phyloP scores from a whole-genome alignment of 2,329 filamentous ascomycete genomes.

The Aspergillus pseudoglaucus region DNA sequence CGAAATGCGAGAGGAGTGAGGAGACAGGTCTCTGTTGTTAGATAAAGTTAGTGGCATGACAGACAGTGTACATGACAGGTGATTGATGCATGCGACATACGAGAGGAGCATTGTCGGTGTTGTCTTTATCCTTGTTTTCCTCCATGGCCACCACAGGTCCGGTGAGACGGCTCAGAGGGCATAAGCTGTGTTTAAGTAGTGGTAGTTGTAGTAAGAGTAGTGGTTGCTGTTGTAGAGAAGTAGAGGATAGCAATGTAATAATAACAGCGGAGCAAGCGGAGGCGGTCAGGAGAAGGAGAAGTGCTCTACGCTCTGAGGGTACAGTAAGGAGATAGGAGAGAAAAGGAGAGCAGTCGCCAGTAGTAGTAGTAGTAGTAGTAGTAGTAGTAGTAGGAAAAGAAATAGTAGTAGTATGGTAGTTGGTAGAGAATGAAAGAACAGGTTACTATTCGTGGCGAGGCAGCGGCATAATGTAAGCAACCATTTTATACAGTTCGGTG shows the following conservation, averaged over 20 bases:
- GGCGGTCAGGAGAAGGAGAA: not conserved
- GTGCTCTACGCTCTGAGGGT: too few relatives aligned
- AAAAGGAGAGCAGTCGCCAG: not conserved
- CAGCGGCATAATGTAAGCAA: not conserved
- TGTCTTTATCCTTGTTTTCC: constrained; percentile 26
- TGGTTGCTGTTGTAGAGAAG: not conserved
- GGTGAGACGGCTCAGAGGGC: constrained; percentile 1
- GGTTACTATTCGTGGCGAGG: not conserved
- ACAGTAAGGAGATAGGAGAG: not conserved
- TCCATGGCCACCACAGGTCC: constrained; percentile 28
- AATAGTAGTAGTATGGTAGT: not conserved
- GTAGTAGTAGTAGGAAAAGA: not conserved
- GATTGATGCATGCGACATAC: constrained; percentile 19
- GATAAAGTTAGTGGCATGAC: constrained; percentile 6
- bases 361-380: not conserved
- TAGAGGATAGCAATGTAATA: not conserved
- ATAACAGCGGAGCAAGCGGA: not conserved
- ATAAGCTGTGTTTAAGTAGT: constrained; percentile 2
- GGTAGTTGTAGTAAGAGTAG: not conserved
- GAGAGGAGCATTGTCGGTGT: constrained; percentile 32
- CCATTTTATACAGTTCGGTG: not conserved
- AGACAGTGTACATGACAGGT: not conserved
- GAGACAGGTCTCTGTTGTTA: constrained; percentile 41
- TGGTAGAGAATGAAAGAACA: not conserved
- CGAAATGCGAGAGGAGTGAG: constrained; percentile 44